Base-by-base conservation (phyloP, 805 yeast species). In the Barnettozyma californica region DNA sequence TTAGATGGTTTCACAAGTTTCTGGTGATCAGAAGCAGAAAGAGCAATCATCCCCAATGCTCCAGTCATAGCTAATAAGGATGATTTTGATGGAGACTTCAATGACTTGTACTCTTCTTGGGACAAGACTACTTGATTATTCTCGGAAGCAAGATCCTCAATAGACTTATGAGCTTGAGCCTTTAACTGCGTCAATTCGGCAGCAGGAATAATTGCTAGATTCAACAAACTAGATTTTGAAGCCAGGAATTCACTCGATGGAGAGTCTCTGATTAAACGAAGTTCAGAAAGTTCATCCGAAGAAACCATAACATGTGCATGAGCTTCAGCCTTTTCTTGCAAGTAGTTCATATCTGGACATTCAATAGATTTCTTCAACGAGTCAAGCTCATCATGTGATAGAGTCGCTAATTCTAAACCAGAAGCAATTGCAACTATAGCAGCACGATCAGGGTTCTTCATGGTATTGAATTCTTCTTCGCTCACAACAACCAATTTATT, bases 311-410 rank as follows among this genome's bases (percentile, higher is more conserved):
- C 29, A 23, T 42, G 44, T 1, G 60, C 58, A 8, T 51, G 49
- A 6, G 21, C n/a, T 9, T 25, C 41, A 4, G 68, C 67, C 34
- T 55, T 61, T 9, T 51, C 53, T 16, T 48, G 33, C 6, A 63
- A 27, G 29, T 48, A 59, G 2, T 53, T 46, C 16, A 29, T 19
- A 6, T 58, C 47, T 19, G 69, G 70, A n/a, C 51, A 39, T 16
- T 60, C 56, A 10, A 57, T 51, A 4, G 44, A 39, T 1, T 49
- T 36, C 19, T 21, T 27, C 42, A 46, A 31, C 4, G 33, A 19
- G n/a, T 19, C 37, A 34, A 41, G 33, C 8, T 45, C 47, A n/a
- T 19, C 37, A 13, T 34, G 27, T 5, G 40, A 16, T 14, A 49
- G 27, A 9, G 43, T 19, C 4, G 34, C 37, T 26, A 49, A 36